Evolutionary conservation across 1,284 basidiomycete species (phyloP).

Genomic region (Anthracocystis setariae): DNA sequence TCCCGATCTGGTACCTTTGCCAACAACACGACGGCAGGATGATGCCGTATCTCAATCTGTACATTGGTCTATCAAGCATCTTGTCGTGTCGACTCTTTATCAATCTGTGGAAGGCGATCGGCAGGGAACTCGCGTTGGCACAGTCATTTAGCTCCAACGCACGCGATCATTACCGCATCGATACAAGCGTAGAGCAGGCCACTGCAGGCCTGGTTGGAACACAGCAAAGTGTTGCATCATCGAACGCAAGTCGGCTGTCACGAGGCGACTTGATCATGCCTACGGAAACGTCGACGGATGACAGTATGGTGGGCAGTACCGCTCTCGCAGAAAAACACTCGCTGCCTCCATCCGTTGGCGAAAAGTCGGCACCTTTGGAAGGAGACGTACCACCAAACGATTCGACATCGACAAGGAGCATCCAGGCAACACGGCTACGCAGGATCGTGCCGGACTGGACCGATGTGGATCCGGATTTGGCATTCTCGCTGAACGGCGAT

Average conservation of each 20-base stretch:
- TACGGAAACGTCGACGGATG: neutral
- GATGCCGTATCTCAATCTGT: slow-evolving; percentile 49
- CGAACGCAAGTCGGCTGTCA: neutral
- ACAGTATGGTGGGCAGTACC: slow-evolving; percentile 1
- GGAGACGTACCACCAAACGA: neutral
- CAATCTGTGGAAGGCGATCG: slow-evolving; percentile 53
- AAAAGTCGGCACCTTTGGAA: slow-evolving; percentile 9
- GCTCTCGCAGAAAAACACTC: slow-evolving; percentile 23
- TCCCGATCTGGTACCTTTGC: slow-evolving; percentile 45
- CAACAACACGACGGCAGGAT: slow-evolving; percentile 37
- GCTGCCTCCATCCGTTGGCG: slow-evolving; percentile 6
- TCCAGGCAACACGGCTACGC: slow-evolving; percentile 10
- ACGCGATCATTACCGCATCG: slow-evolving; percentile 32
- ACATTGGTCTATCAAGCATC: slow-evolving; percentile 46
- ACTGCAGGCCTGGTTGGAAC: slow-evolving; percentile 27
- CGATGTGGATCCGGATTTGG: slow-evolving; percentile 46
- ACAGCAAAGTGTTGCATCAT: slow-evolving; percentile 7
- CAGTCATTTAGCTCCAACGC: slow-evolving; percentile 35
- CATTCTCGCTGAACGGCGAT: slow-evolving; percentile 43
- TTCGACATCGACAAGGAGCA: slow-evolving; percentile 15
- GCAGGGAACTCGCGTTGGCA: slow-evolving; percentile 42
- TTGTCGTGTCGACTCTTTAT: slow-evolving; percentile 47
- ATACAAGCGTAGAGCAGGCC: slow-evolving; percentile 27
- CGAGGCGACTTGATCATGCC: slow-evolving; percentile 21
- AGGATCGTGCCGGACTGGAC: slow-evolving; percentile 47